These are phyloP conservation scores for Viola odorata DNA, from an alignment of 345 rosid species.

Conservation along the genomic window DNA sequence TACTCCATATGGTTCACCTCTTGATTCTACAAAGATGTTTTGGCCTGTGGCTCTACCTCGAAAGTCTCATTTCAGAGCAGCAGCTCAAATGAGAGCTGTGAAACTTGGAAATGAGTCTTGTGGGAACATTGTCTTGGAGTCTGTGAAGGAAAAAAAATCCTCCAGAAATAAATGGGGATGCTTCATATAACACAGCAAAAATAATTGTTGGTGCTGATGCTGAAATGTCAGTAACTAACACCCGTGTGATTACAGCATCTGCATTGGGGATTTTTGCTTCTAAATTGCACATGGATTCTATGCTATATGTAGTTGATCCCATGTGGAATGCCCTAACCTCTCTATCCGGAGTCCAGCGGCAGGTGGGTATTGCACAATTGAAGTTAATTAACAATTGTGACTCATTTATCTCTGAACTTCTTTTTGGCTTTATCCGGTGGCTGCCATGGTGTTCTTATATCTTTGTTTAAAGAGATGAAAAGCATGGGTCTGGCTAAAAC, in stretches of 20 bases:
- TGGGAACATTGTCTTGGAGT: slow-evolving; percentile 42
- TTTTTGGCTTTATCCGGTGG: slow-evolving; percentile 50
- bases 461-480: slow-evolving; percentile 90
- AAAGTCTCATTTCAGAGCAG: slow-evolving; percentile 88
- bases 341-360: slow-evolving; percentile 88
- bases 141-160: slow-evolving; percentile 41
- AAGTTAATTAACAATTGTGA: not conserved
- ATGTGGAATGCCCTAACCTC: slow-evolving; percentile 78
- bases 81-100: slow-evolving; percentile 94
- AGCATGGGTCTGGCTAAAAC: slow-evolving; percentile 34
- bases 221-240: slow-evolving; percentile 84
- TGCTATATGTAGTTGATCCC: slow-evolving; percentile 58
- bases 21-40: slow-evolving; percentile 89
- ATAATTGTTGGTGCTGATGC: slow-evolving; percentile 82
- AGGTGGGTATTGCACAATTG: slow-evolving; percentile 42
- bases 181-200: slow-evolving; percentile 48
- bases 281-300: slow-evolving; percentile 55
- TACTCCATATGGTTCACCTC: slow-evolving; percentile 76
- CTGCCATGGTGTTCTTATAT: slow-evolving; percentile 79
- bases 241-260: slow-evolving; percentile 79
- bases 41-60: slow-evolving; percentile 98
- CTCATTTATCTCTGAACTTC: slow-evolving; percentile 6
- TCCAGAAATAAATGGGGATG: slow-evolving; percentile 62
- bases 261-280: slow-evolving; percentile 90
- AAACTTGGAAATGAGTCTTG: slow-evolving; percentile 68